Conservation (phyloP, 1,284 basidiomycete species). For the Rhodotorula sp. region DNA sequence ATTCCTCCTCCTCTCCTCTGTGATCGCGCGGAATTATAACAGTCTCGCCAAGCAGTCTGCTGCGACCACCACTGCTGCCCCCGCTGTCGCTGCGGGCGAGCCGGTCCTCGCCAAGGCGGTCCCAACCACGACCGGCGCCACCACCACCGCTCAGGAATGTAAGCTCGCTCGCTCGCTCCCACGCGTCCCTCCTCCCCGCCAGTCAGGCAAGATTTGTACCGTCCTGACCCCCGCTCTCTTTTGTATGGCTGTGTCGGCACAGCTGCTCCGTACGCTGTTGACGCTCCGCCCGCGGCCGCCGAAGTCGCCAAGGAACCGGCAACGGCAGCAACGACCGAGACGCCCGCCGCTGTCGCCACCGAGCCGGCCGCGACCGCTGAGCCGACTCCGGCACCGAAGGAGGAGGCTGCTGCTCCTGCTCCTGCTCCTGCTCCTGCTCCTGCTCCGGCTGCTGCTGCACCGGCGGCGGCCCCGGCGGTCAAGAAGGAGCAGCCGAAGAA, state of each 20-base stretch:
- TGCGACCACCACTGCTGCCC: background rate
- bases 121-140: conserved; percentile 1
- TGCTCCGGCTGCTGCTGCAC: background rate
- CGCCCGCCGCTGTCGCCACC: background rate
- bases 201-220: too few species aligned
- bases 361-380: background rate
- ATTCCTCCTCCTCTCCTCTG: background rate
- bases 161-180: background rate
- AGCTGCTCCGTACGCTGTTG: conserved; percentile 15
- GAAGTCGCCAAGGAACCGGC: conserved; percentile 1
- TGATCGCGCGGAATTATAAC: background rate
- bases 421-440: background rate
- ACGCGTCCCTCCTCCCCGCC: background rate
- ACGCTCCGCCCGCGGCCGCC: conserved; percentile 2
- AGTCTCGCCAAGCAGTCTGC: conserved; percentile 23
- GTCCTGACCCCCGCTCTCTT: too few species aligned
- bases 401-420: background rate
- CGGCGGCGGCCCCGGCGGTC: background rate
- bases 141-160: conserved; percentile 1
- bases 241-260: too few species aligned
- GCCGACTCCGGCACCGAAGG: background rate
- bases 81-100: conserved; percentile 9
- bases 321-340: background rate
- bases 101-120: conserved; percentile 31
- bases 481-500: conserved; percentile 26